phyloP scores from a whole-genome alignment of 2,329 filamentous ascomycete genomes.

The Zopfia rhizophila region DNA sequence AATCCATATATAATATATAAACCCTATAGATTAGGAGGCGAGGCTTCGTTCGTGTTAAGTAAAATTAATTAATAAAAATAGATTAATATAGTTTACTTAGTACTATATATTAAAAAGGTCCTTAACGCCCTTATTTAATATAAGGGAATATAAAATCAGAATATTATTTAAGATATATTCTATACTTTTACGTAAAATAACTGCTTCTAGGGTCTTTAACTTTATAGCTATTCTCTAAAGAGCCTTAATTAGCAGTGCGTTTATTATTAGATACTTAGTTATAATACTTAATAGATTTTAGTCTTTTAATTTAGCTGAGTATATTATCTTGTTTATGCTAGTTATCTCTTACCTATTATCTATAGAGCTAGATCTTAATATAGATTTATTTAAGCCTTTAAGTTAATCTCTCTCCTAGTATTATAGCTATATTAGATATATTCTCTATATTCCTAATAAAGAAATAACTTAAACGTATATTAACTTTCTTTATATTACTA shows the following conservation, averaged over 20 bases:
- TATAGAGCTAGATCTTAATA: slow-evolving; percentile 51
- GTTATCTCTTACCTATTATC: slow-evolving; percentile 62
- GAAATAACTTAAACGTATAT: slow-evolving; percentile 73
- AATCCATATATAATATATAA: no score
- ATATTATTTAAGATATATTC: slow-evolving; percentile 23
- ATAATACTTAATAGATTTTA: slow-evolving; percentile 39
- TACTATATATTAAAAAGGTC: slow-evolving; percentile 18
- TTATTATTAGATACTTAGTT: slow-evolving; percentile 37
- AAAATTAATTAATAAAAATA: no score
- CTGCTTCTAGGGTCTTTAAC: slow-evolving; percentile 24
- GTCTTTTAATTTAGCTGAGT: slow-evolving; percentile 49
- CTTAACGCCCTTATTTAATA: slow-evolving; percentile 15
- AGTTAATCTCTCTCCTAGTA: slow-evolving; percentile 70
- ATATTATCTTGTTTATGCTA: slow-evolving; percentile 60
- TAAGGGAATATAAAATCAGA: slow-evolving; percentile 38
- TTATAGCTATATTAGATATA: slow-evolving; percentile 76
- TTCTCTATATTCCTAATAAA: slow-evolving; percentile 73
- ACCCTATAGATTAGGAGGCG: no score
- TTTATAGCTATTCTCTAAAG: slow-evolving; percentile 29
- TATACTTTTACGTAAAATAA: slow-evolving; percentile 26
- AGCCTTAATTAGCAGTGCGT: slow-evolving; percentile 29
- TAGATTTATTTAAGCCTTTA: slow-evolving; percentile 78
- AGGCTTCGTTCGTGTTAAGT: no score
- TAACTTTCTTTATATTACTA: slow-evolving; percentile 70
- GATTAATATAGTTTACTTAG: no score